These are phyloP conservation scores for Podospora appendiculata DNA, from an alignment of 495 filamentous ascomycete species.

Conservation along the genomic window DNA sequence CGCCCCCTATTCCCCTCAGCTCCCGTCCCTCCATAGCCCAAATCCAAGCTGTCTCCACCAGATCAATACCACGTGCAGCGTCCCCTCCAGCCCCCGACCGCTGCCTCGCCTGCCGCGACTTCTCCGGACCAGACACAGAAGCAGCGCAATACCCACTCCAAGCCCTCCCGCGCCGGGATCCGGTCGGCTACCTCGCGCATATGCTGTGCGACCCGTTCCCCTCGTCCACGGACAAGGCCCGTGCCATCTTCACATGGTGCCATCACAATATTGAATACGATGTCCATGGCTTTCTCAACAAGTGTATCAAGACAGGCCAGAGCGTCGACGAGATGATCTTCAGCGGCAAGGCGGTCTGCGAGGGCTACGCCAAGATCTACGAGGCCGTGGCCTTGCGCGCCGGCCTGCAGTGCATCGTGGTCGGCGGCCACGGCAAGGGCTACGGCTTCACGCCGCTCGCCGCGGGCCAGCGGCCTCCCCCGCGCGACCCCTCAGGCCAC, in stretches of 20 bases:
- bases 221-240: slow-evolving; percentile 79
- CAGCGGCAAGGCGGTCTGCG: slow-evolving; percentile 77
- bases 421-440: slow-evolving; percentile 83
- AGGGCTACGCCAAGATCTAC: slow-evolving; percentile 85
- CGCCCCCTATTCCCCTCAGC: slow-evolving; percentile 40
- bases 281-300: slow-evolving; percentile 63
- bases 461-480: slow-evolving; percentile 50
- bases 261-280: slow-evolving; percentile 93
- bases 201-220: slow-evolving; percentile 73
- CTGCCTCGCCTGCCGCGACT: slow-evolving; percentile 83
- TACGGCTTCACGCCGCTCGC: slow-evolving; percentile 54
- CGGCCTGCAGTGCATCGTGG: slow-evolving; percentile 62
- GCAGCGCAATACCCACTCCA: slow-evolving; percentile 69
- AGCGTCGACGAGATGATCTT: slow-evolving; percentile 61
- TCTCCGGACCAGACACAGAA: slow-evolving; percentile 68
- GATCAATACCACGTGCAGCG: not conserved
- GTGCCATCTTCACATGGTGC: slow-evolving; percentile 88
- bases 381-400: slow-evolving; percentile 61
- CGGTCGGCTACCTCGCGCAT: slow-evolving; percentile 60
- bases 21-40: slow-evolving; percentile 35
- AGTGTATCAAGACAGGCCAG: slow-evolving; percentile 51
- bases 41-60: slow-evolving; percentile 32
- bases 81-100: slow-evolving; percentile 14
- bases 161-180: slow-evolving; percentile 56
- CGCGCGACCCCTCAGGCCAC: slow-evolving; percentile 47